phyloP scores from a whole-genome alignment of 116 monocot species.

The Iris pallida region DNA sequence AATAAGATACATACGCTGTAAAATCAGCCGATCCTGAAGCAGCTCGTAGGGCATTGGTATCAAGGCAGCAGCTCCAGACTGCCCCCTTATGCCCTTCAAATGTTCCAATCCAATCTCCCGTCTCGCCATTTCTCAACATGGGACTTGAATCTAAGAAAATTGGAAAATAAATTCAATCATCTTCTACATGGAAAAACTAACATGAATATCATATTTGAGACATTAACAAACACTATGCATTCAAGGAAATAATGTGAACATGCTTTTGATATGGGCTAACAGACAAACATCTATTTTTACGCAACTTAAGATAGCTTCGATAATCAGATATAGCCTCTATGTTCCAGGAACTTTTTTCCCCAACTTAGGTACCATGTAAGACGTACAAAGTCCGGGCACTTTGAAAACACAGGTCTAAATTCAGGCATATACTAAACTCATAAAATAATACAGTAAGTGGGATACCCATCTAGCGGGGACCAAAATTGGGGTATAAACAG shows the following conservation, averaged over 20 bases:
- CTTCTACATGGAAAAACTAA: not conserved
- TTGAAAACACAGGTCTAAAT: too few species aligned
- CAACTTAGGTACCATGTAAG: too few species aligned
- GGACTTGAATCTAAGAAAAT: constrained; percentile 70
- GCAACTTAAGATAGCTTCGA: not conserved
- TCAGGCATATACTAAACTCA: too few species aligned
- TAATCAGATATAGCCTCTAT: not conserved
- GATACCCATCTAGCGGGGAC: too few species aligned
- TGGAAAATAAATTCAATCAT: not conserved
- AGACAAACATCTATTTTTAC: not conserved
- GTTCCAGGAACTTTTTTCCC: not conserved
- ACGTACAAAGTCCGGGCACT: too few species aligned
- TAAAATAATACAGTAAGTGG: too few species aligned
- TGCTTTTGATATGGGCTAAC: not conserved
- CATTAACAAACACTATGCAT: not conserved
- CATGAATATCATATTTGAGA: not conserved
- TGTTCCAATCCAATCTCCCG: constrained; percentile 96
- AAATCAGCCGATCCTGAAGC: constrained; percentile 93
- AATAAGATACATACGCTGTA: constrained; percentile 54
- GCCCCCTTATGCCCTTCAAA: constrained; percentile 97
- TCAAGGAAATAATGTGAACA: not conserved
- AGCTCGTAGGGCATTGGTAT: constrained; percentile 80
- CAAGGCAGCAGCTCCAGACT: constrained; percentile 96
- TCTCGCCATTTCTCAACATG: constrained; percentile 91
- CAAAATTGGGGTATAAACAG: too few species aligned